These are phyloP conservation scores for Erodium maritimum DNA, from an alignment of 345 rosid species.

Conservation along the genomic window DNA sequence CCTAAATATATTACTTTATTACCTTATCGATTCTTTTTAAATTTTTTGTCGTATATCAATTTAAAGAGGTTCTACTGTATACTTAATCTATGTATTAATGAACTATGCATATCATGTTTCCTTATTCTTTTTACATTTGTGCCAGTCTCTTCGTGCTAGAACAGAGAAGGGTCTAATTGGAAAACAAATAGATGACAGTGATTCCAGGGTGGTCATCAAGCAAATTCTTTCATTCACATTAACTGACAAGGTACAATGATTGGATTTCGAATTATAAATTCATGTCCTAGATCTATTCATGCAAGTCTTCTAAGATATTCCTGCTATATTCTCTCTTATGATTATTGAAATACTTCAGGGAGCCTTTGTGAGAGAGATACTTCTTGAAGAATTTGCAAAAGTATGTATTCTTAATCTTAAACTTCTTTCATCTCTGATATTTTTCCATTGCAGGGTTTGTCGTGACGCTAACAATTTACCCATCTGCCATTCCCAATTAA, in stretches of 20 bases:
- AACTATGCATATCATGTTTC: no score
- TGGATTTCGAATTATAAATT: not conserved
- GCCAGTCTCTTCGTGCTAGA: constrained; percentile 59
- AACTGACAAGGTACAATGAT: constrained; percentile 19
- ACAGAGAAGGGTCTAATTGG: constrained; percentile 42
- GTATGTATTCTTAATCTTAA: constrained; percentile 22
- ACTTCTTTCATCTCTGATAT: not conserved
- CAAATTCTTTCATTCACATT: constrained; percentile 59
- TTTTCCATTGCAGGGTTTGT: no score
- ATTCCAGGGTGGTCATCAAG: constrained; percentile 37
- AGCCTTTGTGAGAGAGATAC: constrained; percentile 68
- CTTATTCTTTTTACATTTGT: not conserved
- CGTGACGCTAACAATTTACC: not conserved
- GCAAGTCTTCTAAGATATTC: not conserved
- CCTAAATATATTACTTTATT: no score
- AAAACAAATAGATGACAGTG: constrained; percentile 27
- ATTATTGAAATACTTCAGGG: constrained; percentile 42
- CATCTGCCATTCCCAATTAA: not conserved
- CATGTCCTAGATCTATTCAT: not conserved
- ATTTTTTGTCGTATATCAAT: no score
- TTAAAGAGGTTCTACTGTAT: no score
- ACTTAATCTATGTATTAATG: no score
- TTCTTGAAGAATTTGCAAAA: constrained; percentile 80
- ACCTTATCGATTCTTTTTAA: no score
- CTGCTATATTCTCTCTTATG: constrained; percentile 3